Percentiles rank a stretch among this genome's conserved stretches.
Conservation (phyloP, 192 early-diverging fungal species). For the Gamsiella multidivaricata region DNA sequence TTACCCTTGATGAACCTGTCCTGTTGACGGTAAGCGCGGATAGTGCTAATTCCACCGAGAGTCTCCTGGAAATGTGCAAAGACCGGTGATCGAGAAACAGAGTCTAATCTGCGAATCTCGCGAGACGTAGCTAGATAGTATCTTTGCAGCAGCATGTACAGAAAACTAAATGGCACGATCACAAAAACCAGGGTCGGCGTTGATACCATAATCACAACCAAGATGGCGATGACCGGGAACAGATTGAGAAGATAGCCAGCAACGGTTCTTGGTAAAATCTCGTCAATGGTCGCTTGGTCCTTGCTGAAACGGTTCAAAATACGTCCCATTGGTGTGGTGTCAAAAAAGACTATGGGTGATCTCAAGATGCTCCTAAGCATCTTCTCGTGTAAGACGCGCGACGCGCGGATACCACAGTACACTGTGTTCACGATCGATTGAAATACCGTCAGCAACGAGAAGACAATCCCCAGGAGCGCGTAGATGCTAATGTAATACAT, state of each 20-base stretch:
- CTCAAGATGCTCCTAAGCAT: slow-evolving; percentile 81
- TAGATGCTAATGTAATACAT: slow-evolving; percentile 82
- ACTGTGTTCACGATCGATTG: slow-evolving; percentile 83
- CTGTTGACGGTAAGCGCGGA: slow-evolving; percentile 84
- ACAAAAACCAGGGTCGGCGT: slow-evolving; percentile 75
- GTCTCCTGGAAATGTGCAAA: slow-evolving; percentile 83
- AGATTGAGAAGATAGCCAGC: slow-evolving; percentile 58
- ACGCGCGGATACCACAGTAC: slow-evolving; percentile 83
- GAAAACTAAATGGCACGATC: slow-evolving; percentile 65
- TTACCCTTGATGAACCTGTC: slow-evolving; percentile 77
- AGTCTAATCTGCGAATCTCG: slow-evolving; percentile 89
- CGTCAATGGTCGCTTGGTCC: slow-evolving; percentile 72
- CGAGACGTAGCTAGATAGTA: slow-evolving; percentile 80
- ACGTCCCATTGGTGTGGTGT: slow-evolving; percentile 80
- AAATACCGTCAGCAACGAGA: slow-evolving; percentile 70
- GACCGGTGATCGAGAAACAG: slow-evolving; percentile 78
- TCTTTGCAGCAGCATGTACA: slow-evolving; percentile 70
- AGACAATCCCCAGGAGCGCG: slow-evolving; percentile 79
- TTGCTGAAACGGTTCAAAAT: slow-evolving; percentile 83
- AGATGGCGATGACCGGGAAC: slow-evolving; percentile 57
- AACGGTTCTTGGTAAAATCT: slow-evolving; percentile 70
- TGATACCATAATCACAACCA: slow-evolving; percentile 58
- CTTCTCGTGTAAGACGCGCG: slow-evolving; percentile 73
- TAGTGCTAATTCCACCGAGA: slow-evolving; percentile 79
- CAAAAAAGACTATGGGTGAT: slow-evolving; percentile 82